phyloP scores from a whole-genome alignment of 441 rosid genomes.

The Populus hybrid region DNA sequence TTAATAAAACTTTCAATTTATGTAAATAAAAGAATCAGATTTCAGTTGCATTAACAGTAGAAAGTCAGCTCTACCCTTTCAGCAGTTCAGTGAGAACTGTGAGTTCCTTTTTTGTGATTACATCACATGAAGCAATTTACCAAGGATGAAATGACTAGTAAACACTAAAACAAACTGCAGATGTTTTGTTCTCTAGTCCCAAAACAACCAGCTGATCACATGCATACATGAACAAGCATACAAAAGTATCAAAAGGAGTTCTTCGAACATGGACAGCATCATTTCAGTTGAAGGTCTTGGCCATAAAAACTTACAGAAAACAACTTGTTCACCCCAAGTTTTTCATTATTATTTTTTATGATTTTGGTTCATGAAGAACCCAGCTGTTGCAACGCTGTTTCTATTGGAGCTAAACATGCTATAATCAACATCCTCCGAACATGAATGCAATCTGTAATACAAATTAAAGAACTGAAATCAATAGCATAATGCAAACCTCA shows the following conservation, averaged over 20 bases:
- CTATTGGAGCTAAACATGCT: background rate
- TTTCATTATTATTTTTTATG: background rate
- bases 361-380: background rate
- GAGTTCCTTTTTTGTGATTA: background rate
- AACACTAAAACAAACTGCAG: background rate
- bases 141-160: background rate
- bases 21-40: background rate
- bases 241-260: background rate
- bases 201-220: background rate
- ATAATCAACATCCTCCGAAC: background rate
- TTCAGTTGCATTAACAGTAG: background rate
- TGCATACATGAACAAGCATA: background rate
- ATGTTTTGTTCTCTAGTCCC: background rate
- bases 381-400: background rate
- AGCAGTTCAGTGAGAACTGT: background rate
- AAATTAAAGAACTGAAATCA: background rate
- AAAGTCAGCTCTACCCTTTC: background rate
- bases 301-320: background rate
- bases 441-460: background rate
- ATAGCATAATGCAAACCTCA: slow-evolving; percentile 34
- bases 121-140: background rate
- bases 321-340: background rate
- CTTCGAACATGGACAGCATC: background rate
- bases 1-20: background rate
- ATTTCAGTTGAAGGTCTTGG: background rate